These are phyloP conservation scores for Ziziphus jujuba DNA, from an alignment of 306 rosid species.

Conservation along the genomic window DNA sequence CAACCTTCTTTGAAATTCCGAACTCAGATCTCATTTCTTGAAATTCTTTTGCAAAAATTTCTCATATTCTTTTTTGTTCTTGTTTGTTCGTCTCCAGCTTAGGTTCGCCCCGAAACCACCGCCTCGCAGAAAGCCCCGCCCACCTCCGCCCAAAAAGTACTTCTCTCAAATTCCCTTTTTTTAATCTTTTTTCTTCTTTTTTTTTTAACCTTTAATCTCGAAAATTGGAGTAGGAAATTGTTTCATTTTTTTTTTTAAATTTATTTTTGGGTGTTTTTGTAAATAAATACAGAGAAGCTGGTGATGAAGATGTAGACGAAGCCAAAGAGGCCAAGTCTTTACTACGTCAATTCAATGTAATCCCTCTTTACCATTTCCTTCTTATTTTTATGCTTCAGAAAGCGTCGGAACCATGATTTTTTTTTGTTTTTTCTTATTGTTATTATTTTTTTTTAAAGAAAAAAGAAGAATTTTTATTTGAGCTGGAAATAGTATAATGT, in stretches of 20 bases:
- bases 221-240: not conserved
- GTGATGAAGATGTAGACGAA: slow-evolving; percentile 33
- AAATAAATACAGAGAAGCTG: slow-evolving; percentile 45
- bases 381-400: not conserved
- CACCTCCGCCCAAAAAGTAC: slow-evolving; percentile 36
- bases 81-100: slow-evolving; percentile 26
- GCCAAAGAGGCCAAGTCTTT: slow-evolving; percentile 34
- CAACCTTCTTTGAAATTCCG: not conserved
- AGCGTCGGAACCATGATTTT: too few relatives aligned
- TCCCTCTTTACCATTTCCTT: not conserved
- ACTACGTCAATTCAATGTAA: slow-evolving; percentile 47
- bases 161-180: slow-evolving; percentile 5
- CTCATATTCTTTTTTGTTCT: too few relatives aligned
- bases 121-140: slow-evolving; percentile 31
- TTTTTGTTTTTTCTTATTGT: too few relatives aligned
- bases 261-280: not conserved
- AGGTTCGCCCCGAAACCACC: slow-evolving; percentile 54
- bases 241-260: not conserved
- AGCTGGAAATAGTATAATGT: not conserved
- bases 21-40: slow-evolving; percentile 4
- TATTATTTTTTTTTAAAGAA: too few relatives aligned
- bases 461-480: not conserved
- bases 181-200: not conserved
- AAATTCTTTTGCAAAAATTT: not conserved
- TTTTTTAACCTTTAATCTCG: not conserved